These are phyloP conservation scores for Fusarium coffeatum DNA, from an alignment of 2,329 filamentous ascomycete species.

Conservation along the genomic window DNA sequence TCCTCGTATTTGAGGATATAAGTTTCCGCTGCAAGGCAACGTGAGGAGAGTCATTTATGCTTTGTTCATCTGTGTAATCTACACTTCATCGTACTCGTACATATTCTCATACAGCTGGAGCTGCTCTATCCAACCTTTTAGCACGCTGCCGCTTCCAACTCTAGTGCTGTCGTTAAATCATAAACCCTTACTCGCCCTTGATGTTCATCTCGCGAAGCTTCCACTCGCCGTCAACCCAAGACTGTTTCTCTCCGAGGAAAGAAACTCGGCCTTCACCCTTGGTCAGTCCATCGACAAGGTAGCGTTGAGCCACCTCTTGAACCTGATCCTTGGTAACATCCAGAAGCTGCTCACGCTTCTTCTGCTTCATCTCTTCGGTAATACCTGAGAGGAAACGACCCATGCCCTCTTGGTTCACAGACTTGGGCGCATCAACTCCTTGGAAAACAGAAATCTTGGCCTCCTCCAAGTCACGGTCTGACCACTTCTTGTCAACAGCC, in stretches of 20 bases:
- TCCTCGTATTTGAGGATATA: not conserved
- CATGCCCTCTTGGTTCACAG: constrained; percentile 90
- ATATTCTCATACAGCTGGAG: constrained; percentile 29
- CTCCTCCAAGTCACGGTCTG: constrained; percentile 87
- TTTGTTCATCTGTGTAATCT: constrained; percentile 43
- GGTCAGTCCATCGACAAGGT: constrained; percentile 75
- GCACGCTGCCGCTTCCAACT: constrained; percentile 19
- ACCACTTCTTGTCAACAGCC: constrained; percentile 85
- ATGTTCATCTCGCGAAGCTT: constrained; percentile 79
- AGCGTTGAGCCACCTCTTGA: constrained; percentile 81
- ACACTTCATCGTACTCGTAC: constrained; percentile 47
- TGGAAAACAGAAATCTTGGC: constrained; percentile 97
- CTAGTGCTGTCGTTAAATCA: constrained; percentile 21
- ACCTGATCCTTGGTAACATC: constrained; percentile 88
- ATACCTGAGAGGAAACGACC: constrained; percentile 85
- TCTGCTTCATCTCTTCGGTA: constrained; percentile 89
- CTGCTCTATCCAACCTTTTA: constrained; percentile 24
- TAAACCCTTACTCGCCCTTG: constrained; percentile 53
- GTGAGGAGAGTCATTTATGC: constrained; percentile 47
- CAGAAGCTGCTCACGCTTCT: constrained; percentile 82
- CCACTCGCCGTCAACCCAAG: constrained; percentile 82
- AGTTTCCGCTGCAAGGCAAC: constrained; percentile 27
- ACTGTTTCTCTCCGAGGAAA: constrained; percentile 85
- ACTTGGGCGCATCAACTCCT: constrained; percentile 85
- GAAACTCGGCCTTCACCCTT: constrained; percentile 71